These are phyloP conservation scores for Beauveria rudraprayagi DNA, from an alignment of 2,329 filamentous ascomycete species.

Conservation along the genomic window DNA sequence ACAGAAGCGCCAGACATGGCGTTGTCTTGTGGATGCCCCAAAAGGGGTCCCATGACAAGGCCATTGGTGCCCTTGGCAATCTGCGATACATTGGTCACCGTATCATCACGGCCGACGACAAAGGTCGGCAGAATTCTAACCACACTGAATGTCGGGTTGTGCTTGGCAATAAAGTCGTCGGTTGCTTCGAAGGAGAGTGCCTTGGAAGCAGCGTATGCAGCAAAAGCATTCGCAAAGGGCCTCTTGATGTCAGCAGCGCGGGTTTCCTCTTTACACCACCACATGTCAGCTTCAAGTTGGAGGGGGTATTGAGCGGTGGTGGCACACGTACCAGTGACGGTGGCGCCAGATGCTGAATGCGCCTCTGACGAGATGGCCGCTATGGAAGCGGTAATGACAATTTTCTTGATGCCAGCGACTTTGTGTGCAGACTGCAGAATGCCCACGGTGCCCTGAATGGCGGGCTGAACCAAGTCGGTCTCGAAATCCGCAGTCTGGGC, in stretches of 20 bases:
- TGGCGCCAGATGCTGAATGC: conserved; percentile 11
- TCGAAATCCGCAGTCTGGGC: conserved; percentile 11
- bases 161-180: conserved; percentile 24
- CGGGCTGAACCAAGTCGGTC: conserved; percentile 22
- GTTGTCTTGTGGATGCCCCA: conserved; percentile 20
- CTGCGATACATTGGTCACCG: conserved; percentile 19
- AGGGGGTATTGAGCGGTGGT: neutral
- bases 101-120: conserved; percentile 29
- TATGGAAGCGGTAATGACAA: conserved; percentile 35
- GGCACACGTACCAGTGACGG: neutral
- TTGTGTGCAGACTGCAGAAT: conserved; percentile 30
- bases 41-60: conserved; percentile 25
- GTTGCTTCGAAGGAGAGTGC: conserved; percentile 24
- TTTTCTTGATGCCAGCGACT: conserved; percentile 24
- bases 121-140: conserved; percentile 29
- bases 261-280: neutral
- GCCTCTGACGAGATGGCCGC: conserved; percentile 16
- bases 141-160: conserved; percentile 28
- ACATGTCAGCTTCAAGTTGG: neutral
- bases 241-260: neutral
- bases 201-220: conserved; percentile 30
- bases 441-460: conserved; percentile 27
- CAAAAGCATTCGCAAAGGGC: conserved; percentile 23
- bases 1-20: conserved; percentile 23
- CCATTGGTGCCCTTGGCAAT: conserved; percentile 22